Conservation (phyloP, 495 filamentous ascomycete species). For the Annulohypoxylon moriforme region DNA sequence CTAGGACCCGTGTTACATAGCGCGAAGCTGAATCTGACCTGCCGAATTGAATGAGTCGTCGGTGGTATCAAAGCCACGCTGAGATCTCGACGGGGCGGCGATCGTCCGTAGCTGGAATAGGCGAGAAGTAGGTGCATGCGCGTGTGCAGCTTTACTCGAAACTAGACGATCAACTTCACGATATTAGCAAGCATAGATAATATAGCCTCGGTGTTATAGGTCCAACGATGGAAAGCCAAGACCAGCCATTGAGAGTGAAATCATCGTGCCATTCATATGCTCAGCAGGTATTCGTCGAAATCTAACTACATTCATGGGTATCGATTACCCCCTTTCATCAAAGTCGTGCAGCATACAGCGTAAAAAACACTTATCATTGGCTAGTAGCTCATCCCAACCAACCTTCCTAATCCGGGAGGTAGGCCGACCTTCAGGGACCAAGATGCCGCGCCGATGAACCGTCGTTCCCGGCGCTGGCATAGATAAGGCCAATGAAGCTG, state of each 20-base stretch:
- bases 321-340: constrained; percentile 31
- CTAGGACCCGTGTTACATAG: constrained; percentile 25
- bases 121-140: background rate
- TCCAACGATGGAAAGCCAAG: background rate
- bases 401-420: constrained; percentile 44
- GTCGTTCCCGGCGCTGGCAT: constrained; percentile 5
- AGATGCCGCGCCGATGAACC: background rate
- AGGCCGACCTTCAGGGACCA: constrained; percentile 40
- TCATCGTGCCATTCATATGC: constrained; percentile 8
- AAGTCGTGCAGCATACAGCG: constrained; percentile 30
- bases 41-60: constrained; percentile 35
- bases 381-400: constrained; percentile 10
- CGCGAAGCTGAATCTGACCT: constrained; percentile 40
- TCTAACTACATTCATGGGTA: constrained; percentile 18
- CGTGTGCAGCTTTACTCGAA: constrained; percentile 8
- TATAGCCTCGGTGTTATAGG: background rate
- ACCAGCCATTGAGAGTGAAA: background rate
- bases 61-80: constrained; percentile 35
- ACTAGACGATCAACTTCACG: background rate
- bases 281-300: constrained; percentile 9
- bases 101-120: constrained; percentile 22
- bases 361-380: constrained; percentile 27
- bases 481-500: constrained; percentile 37
- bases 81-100: constrained; percentile 31
- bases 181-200: background rate